Base-by-base conservation (phyloP, 2,329 filamentous ascomycete genomes). In the Xenosphaeropsis pyriputrescens region DNA sequence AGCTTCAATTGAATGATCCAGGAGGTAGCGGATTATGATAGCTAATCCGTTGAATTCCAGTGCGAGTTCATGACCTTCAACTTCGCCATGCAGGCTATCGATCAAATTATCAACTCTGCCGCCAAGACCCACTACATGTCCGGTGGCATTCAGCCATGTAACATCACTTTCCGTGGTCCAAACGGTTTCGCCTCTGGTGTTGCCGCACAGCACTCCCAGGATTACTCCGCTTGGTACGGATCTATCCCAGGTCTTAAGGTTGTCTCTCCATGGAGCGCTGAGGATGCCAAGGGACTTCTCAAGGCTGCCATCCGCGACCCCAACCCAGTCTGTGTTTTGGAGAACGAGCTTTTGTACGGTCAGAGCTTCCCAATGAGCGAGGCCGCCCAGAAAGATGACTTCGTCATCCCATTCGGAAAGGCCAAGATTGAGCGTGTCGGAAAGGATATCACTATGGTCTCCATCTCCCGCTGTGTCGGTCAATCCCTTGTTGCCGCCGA, bases 41-140 rank as follows among this genome's bases (percentile, higher is more conserved):
- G 22, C 22, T 26, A 26, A 26, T 26, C 8, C 22, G 12, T 6
- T 11, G 12, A 26, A 37, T 39, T 19, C 31, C 48, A 91, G 85
- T 91, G 83, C 75, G 91, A 98, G 70, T 98, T 98, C 74, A 98
- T 98, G 91, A 98, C 91, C 56, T 96, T 94, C 78, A 98, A 98
- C 76, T 96, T 96, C 60, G 89, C 91, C 63, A 98, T 98, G 91
- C 91, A 98, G 70, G 85, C 91, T 59, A 98, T 98, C 63, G 91
- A 98, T 62, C 91, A 98, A 63, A 85, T 98, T 59, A 88, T 98
- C 76, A 98, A 98, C 78, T 96, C 89, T 36, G 91, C 73, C 52
- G 91, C 86, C 57, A 98, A 98, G 75, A 98, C 91, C 41, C 89
- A 98, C 58, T 98, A 98, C 73, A 98, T 98, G 91, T 96, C 91